Evolutionary conservation across 768 basidiomycete genomes (phyloP).

Genomic region (Lactarius hengduanensis): DNA sequence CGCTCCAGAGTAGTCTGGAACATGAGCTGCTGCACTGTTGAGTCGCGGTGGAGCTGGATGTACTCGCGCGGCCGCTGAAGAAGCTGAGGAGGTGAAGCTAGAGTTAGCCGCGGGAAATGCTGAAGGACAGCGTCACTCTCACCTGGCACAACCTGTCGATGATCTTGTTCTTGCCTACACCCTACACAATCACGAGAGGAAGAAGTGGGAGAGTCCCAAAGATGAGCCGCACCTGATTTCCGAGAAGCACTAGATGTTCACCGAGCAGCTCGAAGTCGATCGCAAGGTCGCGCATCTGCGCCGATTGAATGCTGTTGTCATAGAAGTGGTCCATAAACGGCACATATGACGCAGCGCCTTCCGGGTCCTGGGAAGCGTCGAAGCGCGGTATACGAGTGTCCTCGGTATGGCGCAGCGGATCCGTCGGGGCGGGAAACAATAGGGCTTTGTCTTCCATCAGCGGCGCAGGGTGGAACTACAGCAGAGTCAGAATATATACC

Average conservation of each 20-base stretch:
- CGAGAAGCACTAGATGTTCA: conserved; percentile 64
- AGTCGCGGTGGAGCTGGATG: conserved; percentile 67
- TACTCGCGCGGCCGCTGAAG: conserved; percentile 64
- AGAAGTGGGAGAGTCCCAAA: not conserved
- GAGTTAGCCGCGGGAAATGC: not conserved
- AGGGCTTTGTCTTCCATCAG: conserved; percentile 40
- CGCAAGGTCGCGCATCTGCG: too few species aligned
- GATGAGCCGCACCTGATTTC: conserved; percentile 54
- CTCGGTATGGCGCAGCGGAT: conserved; percentile 36
- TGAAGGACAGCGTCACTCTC: conserved; percentile 2
- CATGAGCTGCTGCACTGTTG: conserved; percentile 70
- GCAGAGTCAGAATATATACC: not conserved
- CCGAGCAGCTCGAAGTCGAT: conserved; percentile 41
- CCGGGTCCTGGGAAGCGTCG: conserved; percentile 47
- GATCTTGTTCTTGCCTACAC: conserved; percentile 72
- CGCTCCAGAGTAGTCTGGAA: conserved; percentile 52
- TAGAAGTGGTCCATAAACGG: too few species aligned
- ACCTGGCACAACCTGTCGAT: conserved; percentile 66
- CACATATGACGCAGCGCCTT: conserved; percentile 48
- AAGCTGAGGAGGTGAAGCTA: conserved; percentile 38
- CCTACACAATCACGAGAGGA: conserved; percentile 36
- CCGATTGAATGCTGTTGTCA: too few species aligned
- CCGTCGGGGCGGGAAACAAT: conserved; percentile 46
- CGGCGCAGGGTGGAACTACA: conserved; percentile 51
- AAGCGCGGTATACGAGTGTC: conserved; percentile 50